Evolutionary conservation across 2,329 filamentous ascomycete species (phyloP).

Genomic region (Paracoccidioides lutzii): DNA sequence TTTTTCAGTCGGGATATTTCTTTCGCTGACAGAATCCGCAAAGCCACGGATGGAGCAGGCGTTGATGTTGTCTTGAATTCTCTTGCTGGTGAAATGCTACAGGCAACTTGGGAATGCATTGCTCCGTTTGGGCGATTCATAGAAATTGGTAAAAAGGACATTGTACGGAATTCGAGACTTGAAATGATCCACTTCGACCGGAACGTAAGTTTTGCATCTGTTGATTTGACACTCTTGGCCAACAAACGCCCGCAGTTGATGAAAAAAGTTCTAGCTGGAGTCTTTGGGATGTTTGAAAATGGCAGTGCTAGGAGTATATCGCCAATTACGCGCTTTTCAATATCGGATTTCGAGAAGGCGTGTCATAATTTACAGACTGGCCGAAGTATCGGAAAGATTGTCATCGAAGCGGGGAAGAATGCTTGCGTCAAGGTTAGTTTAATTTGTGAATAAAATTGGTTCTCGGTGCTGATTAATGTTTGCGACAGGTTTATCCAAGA

Average conservation of each 20-base stretch:
- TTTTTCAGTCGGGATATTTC: constrained; percentile 5
- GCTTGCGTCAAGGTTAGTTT: constrained; percentile 4
- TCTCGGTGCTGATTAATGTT: neutral
- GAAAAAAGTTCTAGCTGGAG: neutral
- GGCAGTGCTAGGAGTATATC: constrained; percentile 6
- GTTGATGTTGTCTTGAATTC: constrained; percentile 12
- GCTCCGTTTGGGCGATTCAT: constrained; percentile 22
- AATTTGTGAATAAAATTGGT: constrained; percentile 6
- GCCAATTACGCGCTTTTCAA: constrained; percentile 7
- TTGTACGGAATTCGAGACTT: constrained; percentile 24
- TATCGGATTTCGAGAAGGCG: constrained; percentile 12
- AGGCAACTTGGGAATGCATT: constrained; percentile 7
- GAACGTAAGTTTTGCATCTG: constrained; percentile 23
- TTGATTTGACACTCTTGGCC: constrained; percentile 8
- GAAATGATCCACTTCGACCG: constrained; percentile 30
- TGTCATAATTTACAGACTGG: constrained; percentile 22
- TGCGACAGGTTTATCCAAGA: neutral
- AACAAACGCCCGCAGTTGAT: constrained; percentile 3
- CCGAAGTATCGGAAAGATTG: constrained; percentile 14
- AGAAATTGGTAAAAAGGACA: constrained; percentile 34
- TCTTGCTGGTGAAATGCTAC: constrained; percentile 8
- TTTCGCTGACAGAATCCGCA: constrained; percentile 1
- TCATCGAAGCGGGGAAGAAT: constrained; percentile 7
- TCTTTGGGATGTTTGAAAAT: constrained; percentile 3
- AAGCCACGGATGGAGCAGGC: constrained; percentile 1